phyloP scores from a whole-genome alignment of 345 rosid species.

The Arabidopsis suecica region DNA sequence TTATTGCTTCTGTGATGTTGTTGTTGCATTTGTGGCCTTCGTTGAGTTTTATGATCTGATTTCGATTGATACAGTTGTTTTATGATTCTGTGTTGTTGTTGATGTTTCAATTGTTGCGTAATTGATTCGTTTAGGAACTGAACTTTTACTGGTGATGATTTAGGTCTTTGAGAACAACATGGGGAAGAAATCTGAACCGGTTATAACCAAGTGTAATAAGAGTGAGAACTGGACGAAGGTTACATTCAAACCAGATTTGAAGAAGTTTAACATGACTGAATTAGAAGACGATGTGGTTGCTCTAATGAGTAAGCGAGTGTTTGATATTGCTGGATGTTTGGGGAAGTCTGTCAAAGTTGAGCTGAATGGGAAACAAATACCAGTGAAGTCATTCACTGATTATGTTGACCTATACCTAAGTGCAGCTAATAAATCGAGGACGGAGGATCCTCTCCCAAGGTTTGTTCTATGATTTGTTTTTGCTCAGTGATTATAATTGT shows the following conservation, averaged over 20 bases:
- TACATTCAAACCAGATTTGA: constrained; percentile 82
- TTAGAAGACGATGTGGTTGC: constrained; percentile 95
- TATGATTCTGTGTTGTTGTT: no score
- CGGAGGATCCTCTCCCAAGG: constrained; percentile 61
- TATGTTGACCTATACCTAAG: constrained; percentile 77
- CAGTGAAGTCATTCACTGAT: constrained; percentile 76
- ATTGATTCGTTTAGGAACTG: background rate
- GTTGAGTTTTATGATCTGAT: background rate
- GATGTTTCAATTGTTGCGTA: no score
- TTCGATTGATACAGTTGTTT: background rate
- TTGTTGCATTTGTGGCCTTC: background rate
- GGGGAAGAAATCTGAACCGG: constrained; percentile 85
- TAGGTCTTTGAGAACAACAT: constrained; percentile 89
- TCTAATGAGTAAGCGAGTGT: constrained; percentile 86
- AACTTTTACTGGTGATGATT: background rate
- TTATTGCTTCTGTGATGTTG: background rate
- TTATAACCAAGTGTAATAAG: constrained; percentile 69
- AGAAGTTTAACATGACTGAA: constrained; percentile 75
- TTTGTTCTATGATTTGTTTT: constrained; percentile 17
- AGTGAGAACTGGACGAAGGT: constrained; percentile 94
- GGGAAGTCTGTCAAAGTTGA: constrained; percentile 94
- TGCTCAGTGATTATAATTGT: background rate
- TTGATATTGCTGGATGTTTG: constrained; percentile 93
- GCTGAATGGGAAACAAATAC: constrained; percentile 72
- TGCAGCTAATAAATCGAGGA: constrained; percentile 52